These are phyloP conservation scores for Aspergillus kassunensis DNA, from an alignment of 495 filamentous ascomycete species.

Conservation along the genomic window DNA sequence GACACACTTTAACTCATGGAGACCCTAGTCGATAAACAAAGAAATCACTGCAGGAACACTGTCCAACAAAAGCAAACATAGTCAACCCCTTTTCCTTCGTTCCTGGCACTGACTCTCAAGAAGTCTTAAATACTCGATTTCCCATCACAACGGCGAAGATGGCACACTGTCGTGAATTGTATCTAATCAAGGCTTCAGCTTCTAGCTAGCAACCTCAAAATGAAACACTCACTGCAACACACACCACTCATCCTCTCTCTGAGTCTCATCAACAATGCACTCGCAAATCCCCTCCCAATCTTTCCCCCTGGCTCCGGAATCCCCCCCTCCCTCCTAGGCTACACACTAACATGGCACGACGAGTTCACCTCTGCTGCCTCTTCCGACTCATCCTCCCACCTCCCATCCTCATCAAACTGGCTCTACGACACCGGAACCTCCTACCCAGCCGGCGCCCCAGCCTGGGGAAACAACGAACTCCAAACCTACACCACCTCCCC, in stretches of 20 bases:
- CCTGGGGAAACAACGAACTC: slow-evolving; percentile 12
- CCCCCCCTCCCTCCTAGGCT: background rate
- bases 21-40: background rate
- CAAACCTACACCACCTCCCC: slow-evolving; percentile 5
- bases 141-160: no score
- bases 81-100: background rate
- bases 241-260: background rate
- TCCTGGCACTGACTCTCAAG: no score
- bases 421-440: slow-evolving; percentile 5
- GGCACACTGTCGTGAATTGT: background rate
- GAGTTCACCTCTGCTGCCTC: background rate
- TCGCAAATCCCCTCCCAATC: background rate
- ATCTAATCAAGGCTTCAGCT: background rate
- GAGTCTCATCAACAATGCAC: background rate
- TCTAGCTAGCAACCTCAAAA: background rate
- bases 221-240: background rate
- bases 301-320: background rate
- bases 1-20: background rate
- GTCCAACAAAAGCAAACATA: slow-evolving; percentile 9
- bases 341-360: slow-evolving; percentile 11
- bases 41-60: slow-evolving; percentile 3
- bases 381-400: background rate
- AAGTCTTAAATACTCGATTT: background rate
- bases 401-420: slow-evolving; percentile 7
- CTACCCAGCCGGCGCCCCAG: slow-evolving; percentile 5